phyloP scores from a whole-genome alignment of 2,329 filamentous ascomycete genomes.

The Fusarium praegraminearum region DNA sequence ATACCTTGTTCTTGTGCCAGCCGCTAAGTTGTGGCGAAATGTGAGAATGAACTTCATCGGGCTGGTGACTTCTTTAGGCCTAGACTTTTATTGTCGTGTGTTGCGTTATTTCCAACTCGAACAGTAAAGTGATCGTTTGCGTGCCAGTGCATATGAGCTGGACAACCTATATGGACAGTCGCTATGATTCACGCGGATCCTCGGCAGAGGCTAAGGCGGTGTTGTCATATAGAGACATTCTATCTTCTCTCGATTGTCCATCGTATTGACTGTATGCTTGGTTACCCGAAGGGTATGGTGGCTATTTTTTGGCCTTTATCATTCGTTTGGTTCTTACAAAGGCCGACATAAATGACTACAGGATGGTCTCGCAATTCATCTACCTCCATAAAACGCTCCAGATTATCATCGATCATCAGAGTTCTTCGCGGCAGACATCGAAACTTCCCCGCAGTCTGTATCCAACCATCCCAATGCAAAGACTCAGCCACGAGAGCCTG shows the following conservation, averaged over 20 bases:
- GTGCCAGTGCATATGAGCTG: not conserved
- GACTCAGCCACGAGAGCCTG: not conserved
- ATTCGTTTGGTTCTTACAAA: not conserved
- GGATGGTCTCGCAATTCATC: too few species aligned
- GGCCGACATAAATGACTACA: fast-evolving
- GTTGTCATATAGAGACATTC: fast-evolving
- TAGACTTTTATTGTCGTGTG: not conserved
- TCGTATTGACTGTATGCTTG: not conserved
- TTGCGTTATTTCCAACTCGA: not conserved
- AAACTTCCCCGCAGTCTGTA: not conserved
- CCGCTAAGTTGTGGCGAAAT: not conserved
- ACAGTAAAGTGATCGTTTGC: fast-evolving
- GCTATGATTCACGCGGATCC: not conserved
- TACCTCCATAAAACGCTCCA: fast-evolving
- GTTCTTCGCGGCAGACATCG: not conserved
- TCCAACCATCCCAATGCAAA: not conserved
- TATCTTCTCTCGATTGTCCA: not conserved
- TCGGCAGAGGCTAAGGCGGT: not conserved
- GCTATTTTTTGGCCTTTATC: fast-evolving
- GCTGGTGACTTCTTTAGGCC: not conserved
- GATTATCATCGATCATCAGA: not conserved
- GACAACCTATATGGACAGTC: not conserved
- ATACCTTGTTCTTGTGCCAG: not conserved
- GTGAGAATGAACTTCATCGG: not conserved
- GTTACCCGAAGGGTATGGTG: not conserved